Evolutionary conservation across 768 basidiomycete species (phyloP).

Genomic region (Mycena crocata): DNA sequence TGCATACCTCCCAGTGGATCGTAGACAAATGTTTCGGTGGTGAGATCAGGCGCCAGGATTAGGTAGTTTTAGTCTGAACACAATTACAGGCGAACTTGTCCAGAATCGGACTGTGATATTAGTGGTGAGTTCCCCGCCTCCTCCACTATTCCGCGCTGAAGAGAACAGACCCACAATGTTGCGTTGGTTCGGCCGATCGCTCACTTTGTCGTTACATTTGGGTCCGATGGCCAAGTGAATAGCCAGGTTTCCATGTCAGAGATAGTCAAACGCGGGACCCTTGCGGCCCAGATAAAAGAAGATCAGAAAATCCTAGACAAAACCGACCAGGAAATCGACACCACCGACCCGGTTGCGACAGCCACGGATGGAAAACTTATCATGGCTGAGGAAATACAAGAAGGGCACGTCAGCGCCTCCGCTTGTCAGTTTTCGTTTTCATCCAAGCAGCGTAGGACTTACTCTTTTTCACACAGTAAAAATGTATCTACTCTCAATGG

Average conservation of each 20-base stretch:
- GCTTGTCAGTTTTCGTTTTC: neutral
- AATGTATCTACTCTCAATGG: constrained; percentile 26
- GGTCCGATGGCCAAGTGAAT: constrained; percentile 53
- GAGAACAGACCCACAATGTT: constrained; percentile 57
- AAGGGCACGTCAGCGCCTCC: constrained; percentile 60
- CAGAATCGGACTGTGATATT: neutral
- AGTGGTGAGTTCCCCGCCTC: neutral
- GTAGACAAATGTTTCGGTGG: constrained; percentile 86
- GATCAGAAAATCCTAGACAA: constrained; percentile 43
- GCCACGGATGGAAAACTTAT: constrained; percentile 63
- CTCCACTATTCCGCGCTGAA: neutral
- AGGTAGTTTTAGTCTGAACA: constrained; percentile 75
- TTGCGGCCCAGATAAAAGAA: constrained; percentile 40
- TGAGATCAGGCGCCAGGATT: constrained; percentile 80
- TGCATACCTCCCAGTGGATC: constrained; percentile 86
- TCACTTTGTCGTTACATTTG: constrained; percentile 39
- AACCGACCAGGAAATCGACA: constrained; percentile 37
- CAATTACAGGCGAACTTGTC: too few species aligned
- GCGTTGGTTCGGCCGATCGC: constrained; percentile 52
- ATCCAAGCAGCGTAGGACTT: neutral
- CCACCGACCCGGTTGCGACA: constrained; percentile 33
- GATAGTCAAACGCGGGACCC: too few species aligned
- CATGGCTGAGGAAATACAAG: constrained; percentile 69
- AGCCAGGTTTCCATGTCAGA: constrained; percentile 52
- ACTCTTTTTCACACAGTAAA: constrained; percentile 4